These are phyloP conservation scores for Fonsecaea monophora DNA, from an alignment of 2,329 filamentous ascomycete genomes.

Conservation along the genomic window DNA sequence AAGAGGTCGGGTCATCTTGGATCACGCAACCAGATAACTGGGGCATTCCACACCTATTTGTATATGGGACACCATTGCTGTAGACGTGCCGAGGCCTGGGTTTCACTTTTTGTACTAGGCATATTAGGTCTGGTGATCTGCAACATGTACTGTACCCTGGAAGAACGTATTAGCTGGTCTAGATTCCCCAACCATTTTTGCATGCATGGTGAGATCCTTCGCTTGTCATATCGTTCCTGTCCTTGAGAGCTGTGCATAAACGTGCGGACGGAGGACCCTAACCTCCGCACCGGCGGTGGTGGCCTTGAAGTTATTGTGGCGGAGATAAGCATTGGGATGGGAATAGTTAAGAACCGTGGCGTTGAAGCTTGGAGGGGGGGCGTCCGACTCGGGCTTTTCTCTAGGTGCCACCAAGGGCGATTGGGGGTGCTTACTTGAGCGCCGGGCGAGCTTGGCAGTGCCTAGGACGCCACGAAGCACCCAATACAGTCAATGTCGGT, in stretches of 20 bases:
- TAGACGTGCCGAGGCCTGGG: not conserved
- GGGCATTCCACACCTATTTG: not conserved
- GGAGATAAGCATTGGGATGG: not conserved
- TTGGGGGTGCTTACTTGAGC: not conserved
- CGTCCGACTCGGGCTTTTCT: too few species aligned
- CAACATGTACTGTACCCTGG: not conserved
- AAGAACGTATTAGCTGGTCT: slow-evolving; percentile 7
- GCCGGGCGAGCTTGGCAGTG: not conserved
- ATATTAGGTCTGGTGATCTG: not conserved
- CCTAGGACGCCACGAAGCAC: not conserved
- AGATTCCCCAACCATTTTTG: not conserved
- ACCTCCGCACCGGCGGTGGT: not conserved
- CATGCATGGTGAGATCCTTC: slow-evolving; percentile 5
- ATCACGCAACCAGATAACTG: slow-evolving; percentile 1
- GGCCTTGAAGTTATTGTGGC: not conserved
- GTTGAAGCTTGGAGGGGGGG: slow-evolving; percentile 18
- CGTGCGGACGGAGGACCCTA: not conserved
- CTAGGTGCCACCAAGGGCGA: too few species aligned
- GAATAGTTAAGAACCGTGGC: slow-evolving; percentile 17
- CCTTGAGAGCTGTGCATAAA: not conserved
- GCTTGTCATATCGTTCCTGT: not conserved
- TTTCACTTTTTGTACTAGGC: not conserved
- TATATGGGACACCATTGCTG: slow-evolving; percentile 3
- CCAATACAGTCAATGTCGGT: not conserved
- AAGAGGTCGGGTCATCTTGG: not conserved